Evolutionary conservation across 1,284 basidiomycete genomes (phyloP), one percentile per base, ranked within the genome.

Genomic region (Apiotrichum gamsii): DNA sequence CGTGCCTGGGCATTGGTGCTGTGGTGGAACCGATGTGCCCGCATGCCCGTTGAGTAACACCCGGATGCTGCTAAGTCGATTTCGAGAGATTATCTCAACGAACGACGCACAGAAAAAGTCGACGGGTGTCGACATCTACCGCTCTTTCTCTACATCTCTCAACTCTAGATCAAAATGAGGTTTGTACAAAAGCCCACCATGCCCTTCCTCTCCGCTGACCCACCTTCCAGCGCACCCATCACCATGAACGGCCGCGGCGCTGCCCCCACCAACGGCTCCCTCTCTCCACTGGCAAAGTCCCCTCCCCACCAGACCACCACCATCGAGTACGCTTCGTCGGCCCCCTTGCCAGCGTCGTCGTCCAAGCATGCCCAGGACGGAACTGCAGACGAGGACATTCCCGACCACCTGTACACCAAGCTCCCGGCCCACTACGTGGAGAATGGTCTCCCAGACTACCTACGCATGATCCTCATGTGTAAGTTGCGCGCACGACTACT

Each of bases 401-500:
- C 72, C 3, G 54, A 51, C 1, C 72, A 74, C 53, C 62, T 74
- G 29, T 74, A 74, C 52, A 45, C 56, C 4, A 60, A 61, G 35
- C 51, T 74, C n/a, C 70, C 73, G 4, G 19, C 39, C n/a, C 67
- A 73, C 53, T 52, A 67, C 29, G 39, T 73, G 46, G 56, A 58
- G 40, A 38, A 32, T 9, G 59, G 63, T 18, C 57, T 83, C 8
- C 93, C 93, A 0, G 94, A 98, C 72, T 98, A 98, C 69, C 80
- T 98, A 29, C 80, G 86, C 35, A 83, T 98, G 56, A 96, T 95
- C 66, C 78, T 97, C 47, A 87, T 85, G 39, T 83, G 71, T 73
- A 40, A 48, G 69, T 64, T 10, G 13, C 21, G 8, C 25, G 31
- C 16, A 28, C 25, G 25, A 28, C 25, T n/a, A n/a, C 25, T 28